Conservation (phyloP, 768 basidiomycete species). For the Mycena haematopus region DNA sequence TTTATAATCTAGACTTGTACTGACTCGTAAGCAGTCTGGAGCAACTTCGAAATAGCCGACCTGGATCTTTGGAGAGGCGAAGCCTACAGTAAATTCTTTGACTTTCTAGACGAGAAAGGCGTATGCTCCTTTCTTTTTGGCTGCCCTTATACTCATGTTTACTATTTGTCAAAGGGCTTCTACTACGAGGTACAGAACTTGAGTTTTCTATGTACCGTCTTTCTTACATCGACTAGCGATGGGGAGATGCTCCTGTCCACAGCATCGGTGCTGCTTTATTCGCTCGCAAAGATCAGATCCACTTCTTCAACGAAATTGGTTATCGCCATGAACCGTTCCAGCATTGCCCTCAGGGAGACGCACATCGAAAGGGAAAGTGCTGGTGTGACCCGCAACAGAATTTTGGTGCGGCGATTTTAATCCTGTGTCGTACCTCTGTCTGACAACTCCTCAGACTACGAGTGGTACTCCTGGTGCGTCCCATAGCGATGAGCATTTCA, state of each 20-base stretch:
- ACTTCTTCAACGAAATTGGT: neutral
- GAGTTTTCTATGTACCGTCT: neutral
- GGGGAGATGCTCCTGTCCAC: conserved; percentile 76
- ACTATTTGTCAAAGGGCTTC: conserved; percentile 5
- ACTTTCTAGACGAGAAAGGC: conserved; percentile 77
- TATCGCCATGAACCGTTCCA: conserved; percentile 37
- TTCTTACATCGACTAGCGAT: conserved; percentile 43
- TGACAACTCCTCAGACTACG: conserved; percentile 57
- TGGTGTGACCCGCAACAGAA: conserved; percentile 63
- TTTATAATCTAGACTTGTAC: conserved; percentile 7
- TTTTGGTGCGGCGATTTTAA: conserved; percentile 48
- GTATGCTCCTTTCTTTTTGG: neutral
- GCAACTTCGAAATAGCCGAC: conserved; percentile 91
- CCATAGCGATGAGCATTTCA: neutral
- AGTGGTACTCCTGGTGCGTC: conserved; percentile 76
- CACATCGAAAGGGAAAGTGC: conserved; percentile 63
- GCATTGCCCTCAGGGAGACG: conserved; percentile 42
- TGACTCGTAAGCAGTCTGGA: conserved; percentile 69
- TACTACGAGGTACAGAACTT: neutral
- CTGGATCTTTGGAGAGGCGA: conserved; percentile 86
- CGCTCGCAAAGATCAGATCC: conserved; percentile 64
- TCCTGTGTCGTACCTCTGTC: conserved; percentile 3
- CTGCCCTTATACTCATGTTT: neutral
- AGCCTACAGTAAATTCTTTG: conserved; percentile 84
- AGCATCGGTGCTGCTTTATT: conserved; percentile 58